Evolutionary conservation across 352 stramenopile species (phyloP), one percentile per base, ranked within the genome.

Genomic region (Phytophthora citricola): DNA sequence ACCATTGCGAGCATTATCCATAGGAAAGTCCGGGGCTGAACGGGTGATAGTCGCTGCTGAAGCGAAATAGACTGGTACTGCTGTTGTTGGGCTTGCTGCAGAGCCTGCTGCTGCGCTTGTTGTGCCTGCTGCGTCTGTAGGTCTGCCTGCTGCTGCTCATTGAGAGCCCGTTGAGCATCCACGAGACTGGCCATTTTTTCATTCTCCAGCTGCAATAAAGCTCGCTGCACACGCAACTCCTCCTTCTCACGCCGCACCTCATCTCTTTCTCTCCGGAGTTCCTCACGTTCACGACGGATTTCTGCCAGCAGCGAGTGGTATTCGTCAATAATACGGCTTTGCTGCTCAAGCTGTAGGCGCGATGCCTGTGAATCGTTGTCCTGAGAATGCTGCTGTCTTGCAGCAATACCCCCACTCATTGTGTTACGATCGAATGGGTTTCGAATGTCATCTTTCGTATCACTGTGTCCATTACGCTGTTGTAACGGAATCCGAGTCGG

Each of bases 201-300:
- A 39, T 92, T 94, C 46, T 94, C 85, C 38, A 92, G 63, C 54
- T 92, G 83, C 49, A 92, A 60, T 27, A 89, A 58, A 34, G 75
- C 69, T 36, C 82, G 75, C 31, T 93, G 83, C 24, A 91, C 73
- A 1, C 83, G 82, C n/a, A 93, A n/a, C 22, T 90, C 81, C 32
- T 93, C 85, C 44, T 87, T 90, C 47, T 92, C 85, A 3, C 71
- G 71, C 2, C 83, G 80, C 8, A 91, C 26, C 38, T 91, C 83
- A 20, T 92, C 83, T 41, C 82, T 81, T 48, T 94, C 85, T 12
- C 78, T 78, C 3, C 85, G 83, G 2, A 94, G 60, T 61, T 92
- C 79, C n/a, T 89, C 78, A 7, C 83, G 82, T 60, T 94, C 85
- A 40, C 73, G 76, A 6, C 85, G 85, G 65, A 94, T 92, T 62